Conservation (phyloP, 2,329 filamentous ascomycete species). For the Ceratocystis papillata region DNA sequence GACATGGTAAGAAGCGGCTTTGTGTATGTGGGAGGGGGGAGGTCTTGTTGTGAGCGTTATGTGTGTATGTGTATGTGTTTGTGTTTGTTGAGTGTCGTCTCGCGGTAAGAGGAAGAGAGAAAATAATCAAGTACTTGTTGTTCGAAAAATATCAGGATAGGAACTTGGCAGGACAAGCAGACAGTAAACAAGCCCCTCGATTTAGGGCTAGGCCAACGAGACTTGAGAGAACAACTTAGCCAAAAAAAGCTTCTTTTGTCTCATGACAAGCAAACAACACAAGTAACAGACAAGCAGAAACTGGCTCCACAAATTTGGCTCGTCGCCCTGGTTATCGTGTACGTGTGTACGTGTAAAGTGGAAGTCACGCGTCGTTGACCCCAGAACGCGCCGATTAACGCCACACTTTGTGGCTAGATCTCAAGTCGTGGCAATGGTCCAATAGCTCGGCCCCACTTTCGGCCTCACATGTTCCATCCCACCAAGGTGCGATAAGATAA, state of each 20-base stretch:
- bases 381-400: neutral
- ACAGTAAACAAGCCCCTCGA: neutral
- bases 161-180: neutral
- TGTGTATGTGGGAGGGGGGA: neutral
- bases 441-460: constrained; percentile 17
- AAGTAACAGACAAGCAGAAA: neutral
- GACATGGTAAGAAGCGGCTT: constrained; percentile 32
- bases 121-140: neutral
- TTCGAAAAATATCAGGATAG: neutral
- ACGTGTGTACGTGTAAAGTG: constrained; percentile 22
- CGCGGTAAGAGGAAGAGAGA: neutral
- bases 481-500: constrained; percentile 25
- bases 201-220: neutral
- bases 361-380: neutral
- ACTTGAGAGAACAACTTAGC: too few species aligned
- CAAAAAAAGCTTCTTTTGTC: neutral
- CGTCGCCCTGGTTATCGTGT: constrained; percentile 12
- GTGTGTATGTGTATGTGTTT: neutral
- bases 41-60: neutral
- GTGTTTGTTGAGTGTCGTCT: neutral
- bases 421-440: too few species aligned
- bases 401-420: constrained; percentile 5
- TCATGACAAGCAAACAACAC: neutral
- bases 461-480: constrained; percentile 7
- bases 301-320: neutral